Evolutionary conservation across 2,329 filamentous ascomycete genomes (phyloP), one percentile per base, ranked within the genome.

Genomic region (Biscogniauxia sp.): DNA sequence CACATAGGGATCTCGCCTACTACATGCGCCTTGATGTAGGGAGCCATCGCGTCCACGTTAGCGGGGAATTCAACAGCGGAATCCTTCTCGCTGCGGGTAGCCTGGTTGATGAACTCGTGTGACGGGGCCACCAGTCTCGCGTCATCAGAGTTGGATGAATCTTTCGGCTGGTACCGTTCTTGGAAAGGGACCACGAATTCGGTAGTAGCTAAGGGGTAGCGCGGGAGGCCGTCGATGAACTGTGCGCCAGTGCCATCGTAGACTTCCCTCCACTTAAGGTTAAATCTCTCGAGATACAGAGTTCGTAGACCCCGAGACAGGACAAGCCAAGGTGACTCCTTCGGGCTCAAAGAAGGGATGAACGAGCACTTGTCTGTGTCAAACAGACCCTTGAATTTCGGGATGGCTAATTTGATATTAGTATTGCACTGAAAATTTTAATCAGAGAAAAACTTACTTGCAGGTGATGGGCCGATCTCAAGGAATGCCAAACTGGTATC

Each of bases 1-100:
- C 67, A 69, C 11, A 69, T 54, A 6, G 66, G 63, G n/a, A 62
- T 54, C n/a, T 62, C 62, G 3, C 60, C 67, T 5, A 69, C 67
- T 3, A 50, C 50, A 54, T 69, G 67, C 15, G 63, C 64, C 50
- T 66, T 65, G 53, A 69, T 68, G 37, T 61, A 65, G 13, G 50
- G 60, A 15, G 53, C 54, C 2, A 68, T 11, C 2, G 59, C 52
- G 6, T 57, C 52, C 23, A 61, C 53, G 15, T 54, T 52, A 32
- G 63, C 65, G 1, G 57, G 53, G 7, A 64, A 62, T 20, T 58
- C 56, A 9, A 54, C 60, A 5, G 61, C 50, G 9, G 32, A 11
- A 13, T 41, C 11, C 20, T 56, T 37, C 20, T 23, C 20, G 0
- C 20, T 51, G 32, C 45, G 41, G 15, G 50, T 37, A 3, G 49